phyloP scores from a whole-genome alignment of 345 rosid species.

The Chamaenerion angustifolium region DNA sequence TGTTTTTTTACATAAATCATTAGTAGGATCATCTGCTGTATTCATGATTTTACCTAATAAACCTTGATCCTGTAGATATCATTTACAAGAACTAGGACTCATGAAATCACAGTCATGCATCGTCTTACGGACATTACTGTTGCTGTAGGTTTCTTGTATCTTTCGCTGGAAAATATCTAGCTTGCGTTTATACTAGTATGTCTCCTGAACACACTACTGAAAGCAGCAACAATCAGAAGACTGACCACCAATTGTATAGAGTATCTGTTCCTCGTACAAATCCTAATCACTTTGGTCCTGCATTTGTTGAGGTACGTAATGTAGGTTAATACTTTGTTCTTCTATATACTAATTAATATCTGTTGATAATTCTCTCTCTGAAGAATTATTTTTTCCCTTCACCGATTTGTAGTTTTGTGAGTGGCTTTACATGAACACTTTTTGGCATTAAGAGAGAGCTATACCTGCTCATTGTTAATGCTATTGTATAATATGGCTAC shows the following conservation, averaged over 20 bases:
- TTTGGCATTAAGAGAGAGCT: too few species aligned
- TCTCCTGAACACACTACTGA: conserved; percentile 24
- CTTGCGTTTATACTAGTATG: conserved; percentile 38
- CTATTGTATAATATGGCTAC: too few species aligned
- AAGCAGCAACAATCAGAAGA: conserved; percentile 16
- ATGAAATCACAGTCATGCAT: neutral
- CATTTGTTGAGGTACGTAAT: conserved; percentile 66
- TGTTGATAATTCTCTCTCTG: too few species aligned
- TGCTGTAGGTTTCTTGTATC: conserved; percentile 75
- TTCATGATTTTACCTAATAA: neutral
- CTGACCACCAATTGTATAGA: conserved; percentile 52
- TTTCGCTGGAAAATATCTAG: conserved; percentile 75
- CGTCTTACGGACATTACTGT: conserved; percentile 3
- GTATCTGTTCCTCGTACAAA: conserved; percentile 39
- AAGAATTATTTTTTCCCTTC: too few species aligned
- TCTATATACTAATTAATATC: too few species aligned
- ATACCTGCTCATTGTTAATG: neutral
- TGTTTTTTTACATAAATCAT: too few species aligned
- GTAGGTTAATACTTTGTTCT: neutral
- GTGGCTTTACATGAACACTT: too few species aligned
- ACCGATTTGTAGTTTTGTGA: too few species aligned
- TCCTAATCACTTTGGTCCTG: conserved; percentile 70
- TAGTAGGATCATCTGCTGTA: too few species aligned
- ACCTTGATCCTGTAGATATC: neutral
- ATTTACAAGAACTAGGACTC: too few species aligned